A percentile compares a stretch with the other conserved stretches of the same genome.
Evolutionary conservation across 2,329 filamentous ascomycete species (phyloP).

Genomic region (Cladorrhinum sp.): DNA sequence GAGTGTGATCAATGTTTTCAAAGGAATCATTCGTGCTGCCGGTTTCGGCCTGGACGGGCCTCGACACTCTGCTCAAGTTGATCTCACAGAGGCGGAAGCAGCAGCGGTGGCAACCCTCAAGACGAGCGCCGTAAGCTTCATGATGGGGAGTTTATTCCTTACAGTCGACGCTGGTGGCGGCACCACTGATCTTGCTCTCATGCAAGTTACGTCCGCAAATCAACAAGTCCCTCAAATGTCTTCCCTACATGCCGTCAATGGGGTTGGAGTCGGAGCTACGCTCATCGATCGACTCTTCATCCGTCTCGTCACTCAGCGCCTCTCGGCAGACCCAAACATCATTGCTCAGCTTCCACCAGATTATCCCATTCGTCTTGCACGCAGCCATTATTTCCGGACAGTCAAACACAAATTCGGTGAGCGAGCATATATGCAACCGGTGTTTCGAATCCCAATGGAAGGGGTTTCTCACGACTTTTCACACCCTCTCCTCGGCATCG

Average conservation of each 20-base stretch:
- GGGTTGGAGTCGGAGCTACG: constrained; percentile 45
- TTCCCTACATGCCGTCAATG: constrained; percentile 35
- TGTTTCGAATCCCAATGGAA: constrained; percentile 43
- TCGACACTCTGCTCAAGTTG: constrained; percentile 39
- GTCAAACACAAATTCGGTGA: constrained; percentile 43
- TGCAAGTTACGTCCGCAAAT: constrained; percentile 30
- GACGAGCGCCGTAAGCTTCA: constrained; percentile 38
- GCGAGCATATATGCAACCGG: constrained; percentile 38
- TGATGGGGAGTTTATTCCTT: constrained; percentile 39
- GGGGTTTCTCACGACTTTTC: constrained; percentile 41
- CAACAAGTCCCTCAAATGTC: constrained; percentile 34
- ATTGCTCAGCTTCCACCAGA: constrained; percentile 35
- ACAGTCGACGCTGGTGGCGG: constrained; percentile 46
- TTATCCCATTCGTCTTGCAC: constrained; percentile 34
- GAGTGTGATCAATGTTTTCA: constrained; percentile 50
- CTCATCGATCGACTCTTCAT: constrained; percentile 45
- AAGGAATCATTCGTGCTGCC: constrained; percentile 43
- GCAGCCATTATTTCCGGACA: constrained; percentile 22
- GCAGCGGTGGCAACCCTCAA: constrained; percentile 47
- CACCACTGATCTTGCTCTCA: constrained; percentile 43
- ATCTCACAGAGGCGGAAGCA: constrained; percentile 48
- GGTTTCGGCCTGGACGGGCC: constrained; percentile 47
- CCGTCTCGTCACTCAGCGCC: constrained; percentile 37
- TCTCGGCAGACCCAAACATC: constrained; percentile 37
- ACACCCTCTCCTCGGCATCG: constrained; percentile 37